Conservation (phyloP, 2,329 filamentous ascomycete species). For the Davidsoniella eucalypti region DNA sequence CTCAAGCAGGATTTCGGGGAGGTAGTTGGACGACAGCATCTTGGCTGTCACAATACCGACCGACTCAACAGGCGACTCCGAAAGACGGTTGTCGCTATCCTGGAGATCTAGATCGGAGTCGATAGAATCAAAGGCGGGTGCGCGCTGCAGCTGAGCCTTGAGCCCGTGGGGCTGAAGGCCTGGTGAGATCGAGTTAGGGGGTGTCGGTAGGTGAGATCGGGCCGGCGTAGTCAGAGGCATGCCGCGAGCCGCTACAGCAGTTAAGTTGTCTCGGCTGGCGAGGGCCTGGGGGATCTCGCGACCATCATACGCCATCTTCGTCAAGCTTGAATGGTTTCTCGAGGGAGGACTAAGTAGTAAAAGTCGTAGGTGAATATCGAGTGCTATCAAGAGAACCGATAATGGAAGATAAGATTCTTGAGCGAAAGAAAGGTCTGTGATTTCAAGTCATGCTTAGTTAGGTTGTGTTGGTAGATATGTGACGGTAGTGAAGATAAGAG, state of each 20-base stretch:
- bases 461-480: too few relatives aligned
- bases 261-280: conserved; percentile 50
- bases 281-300: conserved; percentile 49
- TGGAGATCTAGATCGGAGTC: conserved; percentile 82
- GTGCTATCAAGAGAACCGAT: not conserved
- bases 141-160: conserved; percentile 48
- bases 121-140: conserved; percentile 40
- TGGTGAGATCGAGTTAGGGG: conserved; percentile 89
- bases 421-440: not conserved
- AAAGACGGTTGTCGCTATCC: conserved; percentile 20
- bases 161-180: conserved; percentile 67
- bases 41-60: conserved; percentile 68
- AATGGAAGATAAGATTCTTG: too few relatives aligned
- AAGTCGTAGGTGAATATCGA: not conserved
- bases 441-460: not conserved
- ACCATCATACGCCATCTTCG: conserved; percentile 38
- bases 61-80: conserved; percentile 45
- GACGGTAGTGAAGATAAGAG: too few relatives aligned
- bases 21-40: conserved; percentile 75
- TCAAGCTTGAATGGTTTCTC: not conserved
- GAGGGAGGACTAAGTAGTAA: not conserved
- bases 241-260: conserved; percentile 53
- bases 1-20: conserved; percentile 76
- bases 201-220: conserved; percentile 60
- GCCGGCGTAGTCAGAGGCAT: conserved; percentile 40